These are phyloP conservation scores for Nothophaeocryptopus gaeumannii DNA, from an alignment of 2,329 filamentous ascomycete species.

Conservation along the genomic window DNA sequence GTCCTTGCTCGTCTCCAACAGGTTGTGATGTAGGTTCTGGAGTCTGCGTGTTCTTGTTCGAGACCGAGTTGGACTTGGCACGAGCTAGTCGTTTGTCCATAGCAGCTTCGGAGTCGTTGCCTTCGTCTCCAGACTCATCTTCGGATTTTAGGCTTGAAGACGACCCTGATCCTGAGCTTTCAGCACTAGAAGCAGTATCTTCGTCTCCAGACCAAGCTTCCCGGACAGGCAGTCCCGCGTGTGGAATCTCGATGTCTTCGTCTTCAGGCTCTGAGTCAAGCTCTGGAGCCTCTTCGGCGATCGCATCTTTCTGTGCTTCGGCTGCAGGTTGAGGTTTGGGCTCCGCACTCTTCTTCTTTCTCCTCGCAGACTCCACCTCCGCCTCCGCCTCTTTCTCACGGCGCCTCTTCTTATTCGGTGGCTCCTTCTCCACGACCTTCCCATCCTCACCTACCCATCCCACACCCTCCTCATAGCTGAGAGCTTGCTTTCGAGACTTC, in stretches of 20 bases:
- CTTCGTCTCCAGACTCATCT: slow-evolving; percentile 3
- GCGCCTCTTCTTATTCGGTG: slow-evolving; percentile 27
- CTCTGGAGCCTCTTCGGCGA: slow-evolving; percentile 11
- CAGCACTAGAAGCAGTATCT: slow-evolving; percentile 6
- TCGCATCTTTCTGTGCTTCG: slow-evolving; percentile 1
- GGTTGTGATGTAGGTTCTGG: slow-evolving; percentile 9
- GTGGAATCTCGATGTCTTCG: slow-evolving; percentile 12
- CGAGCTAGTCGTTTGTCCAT: slow-evolving; percentile 19
- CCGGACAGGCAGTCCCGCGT: slow-evolving; percentile 9
- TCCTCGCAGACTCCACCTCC: slow-evolving; percentile 7
- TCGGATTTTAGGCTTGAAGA: slow-evolving; percentile 11
- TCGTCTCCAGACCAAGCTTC: slow-evolving; percentile 15
- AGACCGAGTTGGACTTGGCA: slow-evolving; percentile 20
- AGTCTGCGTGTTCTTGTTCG: slow-evolving; percentile 17
- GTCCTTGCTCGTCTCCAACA: slow-evolving; percentile 7
- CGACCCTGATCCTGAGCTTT: slow-evolving; percentile 3
- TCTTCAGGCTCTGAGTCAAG: slow-evolving; percentile 15
- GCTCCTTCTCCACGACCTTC: slow-evolving; percentile 64
- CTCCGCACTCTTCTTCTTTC: slow-evolving; percentile 1
- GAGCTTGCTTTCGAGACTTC: slow-evolving; percentile 41
- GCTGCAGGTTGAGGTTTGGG: not conserved
- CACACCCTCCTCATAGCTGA: slow-evolving; percentile 74
- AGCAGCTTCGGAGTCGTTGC: slow-evolving; percentile 14
- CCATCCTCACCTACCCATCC: slow-evolving; percentile 85
- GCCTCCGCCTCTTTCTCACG: slow-evolving; percentile 29